Conservation (phyloP, 257 asterid species). For the Nicotiana undulata region DNA sequence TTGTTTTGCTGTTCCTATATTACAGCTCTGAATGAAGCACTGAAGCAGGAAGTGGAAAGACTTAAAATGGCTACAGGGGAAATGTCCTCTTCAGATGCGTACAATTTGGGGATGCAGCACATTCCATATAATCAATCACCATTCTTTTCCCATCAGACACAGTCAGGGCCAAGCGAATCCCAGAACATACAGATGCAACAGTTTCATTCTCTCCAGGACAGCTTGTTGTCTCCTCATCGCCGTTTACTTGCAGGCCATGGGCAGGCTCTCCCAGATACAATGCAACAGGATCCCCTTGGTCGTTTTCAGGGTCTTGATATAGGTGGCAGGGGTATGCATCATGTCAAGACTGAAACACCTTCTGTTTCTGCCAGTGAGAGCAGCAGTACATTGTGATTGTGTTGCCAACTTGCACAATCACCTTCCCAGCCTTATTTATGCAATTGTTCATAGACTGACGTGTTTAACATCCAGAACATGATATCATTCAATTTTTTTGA, state of each 20-base stretch:
- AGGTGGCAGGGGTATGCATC: slow-evolving; percentile 36
- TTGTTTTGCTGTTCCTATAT: not conserved
- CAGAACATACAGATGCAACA: slow-evolving; percentile 43
- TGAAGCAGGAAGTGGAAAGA: slow-evolving; percentile 64
- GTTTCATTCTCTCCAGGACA: slow-evolving; percentile 34
- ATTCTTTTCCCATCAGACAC: slow-evolving; percentile 39
- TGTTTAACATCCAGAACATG: slow-evolving; percentile 15
- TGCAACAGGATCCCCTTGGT: slow-evolving; percentile 45
- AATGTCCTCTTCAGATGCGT: slow-evolving; percentile 40
- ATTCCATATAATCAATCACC: slow-evolving; percentile 36
- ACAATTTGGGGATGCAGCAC: slow-evolving; percentile 44
- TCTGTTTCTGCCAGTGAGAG: slow-evolving; percentile 57
- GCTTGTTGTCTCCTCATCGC: slow-evolving; percentile 33
- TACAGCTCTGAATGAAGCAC: slow-evolving; percentile 67
- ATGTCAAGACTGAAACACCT: slow-evolving; percentile 51
- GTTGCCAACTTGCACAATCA: not conserved
- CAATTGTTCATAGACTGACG: slow-evolving; percentile 39
- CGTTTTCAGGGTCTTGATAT: slow-evolving; percentile 61
- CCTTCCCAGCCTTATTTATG: slow-evolving; percentile 20
- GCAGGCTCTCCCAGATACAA: slow-evolving; percentile 20
- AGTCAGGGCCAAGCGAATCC: slow-evolving; percentile 28
- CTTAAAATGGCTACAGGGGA: slow-evolving; percentile 65
- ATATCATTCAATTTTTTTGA: not conserved
- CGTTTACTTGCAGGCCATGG: slow-evolving; percentile 15
- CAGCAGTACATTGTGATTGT: slow-evolving; percentile 48